Conservation (phyloP, 2,329 filamentous ascomycete species). For the Fusarium sp. region DNA sequence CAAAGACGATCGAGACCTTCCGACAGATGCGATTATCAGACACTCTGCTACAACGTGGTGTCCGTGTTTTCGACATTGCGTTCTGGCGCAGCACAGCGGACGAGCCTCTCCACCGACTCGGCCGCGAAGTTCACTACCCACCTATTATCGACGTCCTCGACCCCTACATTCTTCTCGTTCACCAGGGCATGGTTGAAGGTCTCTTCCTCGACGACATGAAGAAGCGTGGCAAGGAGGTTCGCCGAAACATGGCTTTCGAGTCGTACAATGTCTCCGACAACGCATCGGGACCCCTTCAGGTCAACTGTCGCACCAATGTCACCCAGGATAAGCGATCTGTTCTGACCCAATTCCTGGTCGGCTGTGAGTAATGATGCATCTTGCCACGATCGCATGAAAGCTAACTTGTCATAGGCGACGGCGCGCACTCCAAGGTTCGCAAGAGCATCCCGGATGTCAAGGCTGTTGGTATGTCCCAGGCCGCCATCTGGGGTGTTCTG, state of each 20-base stretch:
- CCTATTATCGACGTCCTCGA: constrained; percentile 64
- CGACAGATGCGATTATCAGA: constrained; percentile 77
- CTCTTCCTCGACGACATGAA: constrained; percentile 73
- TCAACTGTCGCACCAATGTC: constrained; percentile 61
- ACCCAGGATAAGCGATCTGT: constrained; percentile 60
- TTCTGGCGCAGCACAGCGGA: constrained; percentile 69
- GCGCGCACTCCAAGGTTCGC: constrained; percentile 74
- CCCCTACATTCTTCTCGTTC: constrained; percentile 65
- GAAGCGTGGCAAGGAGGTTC: constrained; percentile 68
- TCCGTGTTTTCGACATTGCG: constrained; percentile 75
- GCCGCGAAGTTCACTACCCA: constrained; percentile 74
- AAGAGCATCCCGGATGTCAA: constrained; percentile 66
- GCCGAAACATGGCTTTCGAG: constrained; percentile 69
- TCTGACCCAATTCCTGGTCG: constrained; percentile 69
- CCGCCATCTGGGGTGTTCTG: constrained; percentile 72
- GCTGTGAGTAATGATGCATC: constrained; percentile 59
- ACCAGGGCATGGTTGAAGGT: constrained; percentile 79
- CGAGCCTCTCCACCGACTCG: constrained; percentile 64
- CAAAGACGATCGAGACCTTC: constrained; percentile 80
- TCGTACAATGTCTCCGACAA: constrained; percentile 59
- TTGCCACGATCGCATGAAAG: neutral
- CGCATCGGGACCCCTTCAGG: constrained; percentile 55
- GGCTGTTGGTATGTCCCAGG: constrained; percentile 62
- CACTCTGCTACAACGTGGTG: constrained; percentile 69
- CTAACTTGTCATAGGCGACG: constrained; percentile 60